Evolutionary conservation across 2,329 filamentous ascomycete genomes (phyloP), one percentile per base, ranked within the genome.

Genomic region (Phaeoacremonium minimum): DNA sequence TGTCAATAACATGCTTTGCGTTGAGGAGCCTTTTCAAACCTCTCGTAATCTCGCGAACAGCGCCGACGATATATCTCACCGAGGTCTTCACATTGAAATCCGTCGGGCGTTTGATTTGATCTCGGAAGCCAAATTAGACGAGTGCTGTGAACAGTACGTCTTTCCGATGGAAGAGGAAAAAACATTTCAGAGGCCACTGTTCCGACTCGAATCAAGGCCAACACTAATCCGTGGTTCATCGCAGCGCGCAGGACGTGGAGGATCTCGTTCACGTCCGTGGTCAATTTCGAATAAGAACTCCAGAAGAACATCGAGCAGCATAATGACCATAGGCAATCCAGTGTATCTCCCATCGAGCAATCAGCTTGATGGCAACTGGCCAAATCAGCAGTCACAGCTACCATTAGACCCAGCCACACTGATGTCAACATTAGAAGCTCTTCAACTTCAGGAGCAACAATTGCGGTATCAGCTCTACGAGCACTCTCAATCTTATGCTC

Each of bases 11-110:
- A 80, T 85, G 44, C 73, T 98, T 19, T 96, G 91, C 56, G 87
- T 98, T 9, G 93, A 98, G 57, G 93, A 98, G 58, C 93, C 93
- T 0, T 98, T 98, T 70, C 98, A 95, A 51, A 84, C 75, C 4
- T 74, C 75, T 22, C 80, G 93, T 29, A 98, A 98, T 57, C 71
- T 98, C 31, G 93, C 90, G 28, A 98, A 98, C 51, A 97, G 93
- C 3, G 93, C 89, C 7, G 93, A 98, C 56, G 90, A 95, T 56
- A 94, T 86, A 30, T 91, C 93, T 1, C 96, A 95, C 63, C 80
- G 85, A 34, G 93, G 93, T 2, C 76, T 98, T 18, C 93, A 98
- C 57, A 62, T 88, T 47, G 93, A 98, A 62, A 69, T 98, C 33
- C 80, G 93, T 43, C 77, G 89, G 46, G 93, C 93, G 1, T 97